Percentiles rank a stretch among this genome's conserved stretches.
Evolutionary conservation across 2,329 filamentous ascomycete genomes (phyloP).

Genomic region (Neonectria hederae): DNA sequence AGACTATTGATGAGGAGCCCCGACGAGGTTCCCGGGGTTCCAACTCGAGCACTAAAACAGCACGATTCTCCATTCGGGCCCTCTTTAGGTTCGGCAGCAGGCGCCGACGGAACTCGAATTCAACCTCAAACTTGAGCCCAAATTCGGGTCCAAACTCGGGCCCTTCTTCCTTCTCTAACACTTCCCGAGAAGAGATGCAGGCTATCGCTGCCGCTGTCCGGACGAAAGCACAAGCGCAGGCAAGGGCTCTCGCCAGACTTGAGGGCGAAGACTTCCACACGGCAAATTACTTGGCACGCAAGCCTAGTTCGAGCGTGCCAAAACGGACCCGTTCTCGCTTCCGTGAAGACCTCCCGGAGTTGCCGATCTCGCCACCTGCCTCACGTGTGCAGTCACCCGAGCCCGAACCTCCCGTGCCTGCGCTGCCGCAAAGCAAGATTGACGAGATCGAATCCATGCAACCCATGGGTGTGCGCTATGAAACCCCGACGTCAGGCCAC

Average conservation of each 20-base stretch:
- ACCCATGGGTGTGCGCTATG: slow-evolving; percentile 50
- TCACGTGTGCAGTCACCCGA: slow-evolving; percentile 84
- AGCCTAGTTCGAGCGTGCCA: slow-evolving; percentile 60
- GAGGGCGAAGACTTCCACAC: slow-evolving; percentile 46
- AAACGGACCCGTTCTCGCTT: slow-evolving; percentile 91
- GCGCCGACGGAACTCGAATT: slow-evolving; percentile 47
- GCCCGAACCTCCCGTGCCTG: slow-evolving; percentile 56
- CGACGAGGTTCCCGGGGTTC: slow-evolving; percentile 67
- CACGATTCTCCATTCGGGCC: slow-evolving; percentile 70
- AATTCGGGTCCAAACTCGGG: slow-evolving; percentile 45
- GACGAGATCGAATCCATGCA: slow-evolving; percentile 39
- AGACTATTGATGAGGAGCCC: slow-evolving; percentile 59
- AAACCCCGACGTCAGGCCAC: slow-evolving; percentile 57
- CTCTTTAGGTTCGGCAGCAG: slow-evolving; percentile 77
- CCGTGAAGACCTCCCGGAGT: slow-evolving; percentile 88
- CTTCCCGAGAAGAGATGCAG: slow-evolving; percentile 86
- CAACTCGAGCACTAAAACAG: slow-evolving; percentile 59
- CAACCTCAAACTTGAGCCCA: slow-evolving; percentile 57
- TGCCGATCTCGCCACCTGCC: slow-evolving; percentile 84
- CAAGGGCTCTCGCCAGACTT: slow-evolving; percentile 47
- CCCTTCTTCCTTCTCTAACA: slow-evolving; percentile 88
- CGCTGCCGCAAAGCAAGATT: slow-evolving; percentile 42
- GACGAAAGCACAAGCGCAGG: slow-evolving; percentile 44
- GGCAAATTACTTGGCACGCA: slow-evolving; percentile 44
- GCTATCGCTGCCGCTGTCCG: slow-evolving; percentile 44